A percentile compares a stretch with the other conserved stretches of the same genome.
Conservation (phyloP, 371 early-diverging fungal genomes). For the Zychaea mexicana region DNA sequence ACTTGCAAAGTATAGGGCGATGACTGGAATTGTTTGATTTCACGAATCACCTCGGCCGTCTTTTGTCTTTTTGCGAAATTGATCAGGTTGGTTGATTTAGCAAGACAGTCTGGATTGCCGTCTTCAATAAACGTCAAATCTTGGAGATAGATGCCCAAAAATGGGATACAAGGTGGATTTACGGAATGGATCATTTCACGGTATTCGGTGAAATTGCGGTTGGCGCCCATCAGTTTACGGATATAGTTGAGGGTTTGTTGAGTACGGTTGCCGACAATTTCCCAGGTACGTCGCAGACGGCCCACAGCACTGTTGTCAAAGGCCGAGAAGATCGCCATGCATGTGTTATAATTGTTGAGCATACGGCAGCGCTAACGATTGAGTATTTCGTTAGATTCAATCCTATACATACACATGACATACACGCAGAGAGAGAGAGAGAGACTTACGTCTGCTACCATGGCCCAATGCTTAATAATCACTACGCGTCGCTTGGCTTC, state of each 20-base stretch:
- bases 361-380: slow-evolving; percentile 63
- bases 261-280: slow-evolving; percentile 50
- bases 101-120: slow-evolving; percentile 81
- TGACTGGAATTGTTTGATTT: slow-evolving; percentile 88
- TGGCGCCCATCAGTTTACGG: slow-evolving; percentile 74
- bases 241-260: slow-evolving; percentile 46
- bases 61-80: slow-evolving; percentile 90
- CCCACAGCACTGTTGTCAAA: slow-evolving; percentile 86
- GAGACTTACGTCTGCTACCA: slow-evolving; percentile 73
- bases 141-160: slow-evolving; percentile 84
- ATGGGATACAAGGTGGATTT: slow-evolving; percentile 92
- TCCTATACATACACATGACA: not conserved
- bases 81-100: slow-evolving; percentile 63
- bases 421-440: not conserved
- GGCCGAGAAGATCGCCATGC: slow-evolving; percentile 86
- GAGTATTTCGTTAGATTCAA: not conserved
- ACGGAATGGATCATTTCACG: slow-evolving; percentile 81
- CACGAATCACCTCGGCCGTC: slow-evolving; percentile 85
- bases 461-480: slow-evolving; percentile 80
- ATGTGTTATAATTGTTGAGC: slow-evolving; percentile 89
- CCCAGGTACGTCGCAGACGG: slow-evolving; percentile 87
- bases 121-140: slow-evolving; percentile 94
- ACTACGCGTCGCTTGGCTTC: slow-evolving; percentile 76
- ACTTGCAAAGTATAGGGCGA: slow-evolving; percentile 74
- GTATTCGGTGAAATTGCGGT: slow-evolving; percentile 85